Base-by-base conservation (phyloP, 164 flowering plant species). In the Vitis amurensis region DNA sequence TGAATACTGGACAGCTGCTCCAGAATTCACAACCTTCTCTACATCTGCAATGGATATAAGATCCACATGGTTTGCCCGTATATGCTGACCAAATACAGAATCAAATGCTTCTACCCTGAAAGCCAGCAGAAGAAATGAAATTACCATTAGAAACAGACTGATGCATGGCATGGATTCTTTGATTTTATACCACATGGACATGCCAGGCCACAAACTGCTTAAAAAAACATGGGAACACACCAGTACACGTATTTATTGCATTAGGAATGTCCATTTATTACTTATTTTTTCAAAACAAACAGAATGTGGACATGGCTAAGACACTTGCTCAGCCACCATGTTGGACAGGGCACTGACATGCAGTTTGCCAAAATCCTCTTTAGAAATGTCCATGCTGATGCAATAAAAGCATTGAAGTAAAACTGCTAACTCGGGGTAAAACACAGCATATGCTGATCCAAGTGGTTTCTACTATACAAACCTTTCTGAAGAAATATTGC, bases 51-150 rank as follows among this genome's bases (percentile, higher is more conserved):
- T 79, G 59, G 90, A 72, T 79, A 91, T 90, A 59, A 68, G 66
- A 57, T 89, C 92, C 86, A 91, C 73, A 68, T 82, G 97, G 74
- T 85, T 89, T 74, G 86, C 82, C 9, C 82, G 78, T 88, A 92
- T 88, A 78, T 93, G 94, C 78, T 85, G 89, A 30, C 89, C 89
- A 50, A 96, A 84, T 59, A 69, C 69, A 67, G 89, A 60, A 50
- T 88, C 81, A 75, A 96, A 96, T 63, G 89, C 91, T 72, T 88
- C 97, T 8, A 81, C 70, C 80, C 99, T 96, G 91, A 81, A 79
- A 56, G 15, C 59, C 55, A 68, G 31, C 3, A 27, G 11, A 17
- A 53, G 13, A 67, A 48, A 55, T 8, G 59, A 30, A 9, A 19
- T 2, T 49, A 55, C 9, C 2, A 51, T 57, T 53, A 30, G 27